These are phyloP conservation scores for Sporothrix brasiliensis DNA, from an alignment of 2,329 filamentous ascomycete species.

Conservation along the genomic window DNA sequence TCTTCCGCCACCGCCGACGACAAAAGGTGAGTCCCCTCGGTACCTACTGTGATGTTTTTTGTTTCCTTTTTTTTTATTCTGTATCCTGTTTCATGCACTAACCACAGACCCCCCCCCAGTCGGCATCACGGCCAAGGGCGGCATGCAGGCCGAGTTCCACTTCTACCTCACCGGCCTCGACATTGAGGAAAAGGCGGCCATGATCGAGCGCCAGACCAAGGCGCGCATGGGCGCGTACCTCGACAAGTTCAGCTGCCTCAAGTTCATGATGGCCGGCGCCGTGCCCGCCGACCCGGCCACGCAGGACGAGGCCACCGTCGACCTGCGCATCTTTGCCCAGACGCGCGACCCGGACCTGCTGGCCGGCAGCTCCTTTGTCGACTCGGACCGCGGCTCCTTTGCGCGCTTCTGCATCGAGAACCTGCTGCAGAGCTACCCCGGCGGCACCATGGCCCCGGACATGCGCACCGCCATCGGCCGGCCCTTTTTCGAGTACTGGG, in stretches of 20 bases:
- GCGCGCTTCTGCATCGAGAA: conserved; percentile 37
- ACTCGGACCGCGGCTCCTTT: conserved; percentile 30
- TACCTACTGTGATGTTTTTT: too few species aligned
- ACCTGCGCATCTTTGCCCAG: conserved; percentile 46
- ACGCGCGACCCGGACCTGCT: conserved; percentile 39
- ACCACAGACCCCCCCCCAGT: not conserved
- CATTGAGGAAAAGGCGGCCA: conserved; percentile 36
- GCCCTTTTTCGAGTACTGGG: conserved; percentile 37
- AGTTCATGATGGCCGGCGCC: conserved; percentile 38
- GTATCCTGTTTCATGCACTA: too few species aligned
- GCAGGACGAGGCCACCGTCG: conserved; percentile 43
- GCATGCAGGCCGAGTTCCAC: conserved; percentile 39
- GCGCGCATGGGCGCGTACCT: conserved; percentile 30
- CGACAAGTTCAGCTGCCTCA: conserved; percentile 41
- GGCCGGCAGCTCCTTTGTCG: conserved; percentile 12
- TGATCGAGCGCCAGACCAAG: conserved; percentile 36
- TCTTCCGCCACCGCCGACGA: conserved; percentile 42
- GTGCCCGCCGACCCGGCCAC: conserved; percentile 38
- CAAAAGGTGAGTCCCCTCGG: conserved; percentile 34
- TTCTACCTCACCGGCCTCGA: conserved; percentile 37
- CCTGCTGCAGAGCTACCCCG: conserved; percentile 36
- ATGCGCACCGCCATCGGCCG: conserved; percentile 35
- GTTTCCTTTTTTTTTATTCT: too few species aligned
- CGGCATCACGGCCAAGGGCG: conserved; percentile 46
- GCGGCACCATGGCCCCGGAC: conserved; percentile 37